Percentiles rank a stretch among this genome's conserved stretches.
These are phyloP conservation scores for Auxenochlorella protothecoides DNA, from an alignment of 139 green algal genomes.

Conservation along the genomic window DNA sequence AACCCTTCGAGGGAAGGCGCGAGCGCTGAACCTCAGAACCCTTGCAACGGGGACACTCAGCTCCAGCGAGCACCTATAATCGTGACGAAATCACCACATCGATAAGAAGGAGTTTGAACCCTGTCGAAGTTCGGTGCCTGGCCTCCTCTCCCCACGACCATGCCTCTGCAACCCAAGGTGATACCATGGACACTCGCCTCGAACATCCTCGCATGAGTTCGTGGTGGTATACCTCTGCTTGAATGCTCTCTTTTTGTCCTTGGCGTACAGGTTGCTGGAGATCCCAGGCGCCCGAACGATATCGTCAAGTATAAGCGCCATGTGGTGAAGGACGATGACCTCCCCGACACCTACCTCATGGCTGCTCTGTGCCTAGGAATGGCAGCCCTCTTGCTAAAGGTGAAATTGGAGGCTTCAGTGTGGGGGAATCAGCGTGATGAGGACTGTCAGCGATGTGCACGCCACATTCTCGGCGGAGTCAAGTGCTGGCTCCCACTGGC, in stretches of 20 bases:
- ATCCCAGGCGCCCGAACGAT: constrained; percentile 7
- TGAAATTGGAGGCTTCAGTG: neutral
- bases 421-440: too few species aligned
- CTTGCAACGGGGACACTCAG: too few species aligned
- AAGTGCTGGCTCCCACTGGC: too few species aligned
- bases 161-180: constrained; percentile 12
- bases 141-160: neutral
- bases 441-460: too few species aligned
- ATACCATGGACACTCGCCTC: neutral
- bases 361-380: constrained; percentile 9
- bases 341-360: constrained; percentile 8
- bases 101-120: too few species aligned
- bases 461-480: too few species aligned
- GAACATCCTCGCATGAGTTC: too few species aligned
- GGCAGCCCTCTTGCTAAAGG: constrained; percentile 6
- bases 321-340: constrained; percentile 2
- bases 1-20: too few species aligned
- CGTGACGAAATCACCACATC: too few species aligned
- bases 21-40: too few species aligned
- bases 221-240: neutral
- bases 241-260: neutral
- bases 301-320: constrained; percentile 2
- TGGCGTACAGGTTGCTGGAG: constrained; percentile 5
- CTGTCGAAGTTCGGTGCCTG: too few species aligned
- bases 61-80: too few species aligned